A percentile compares a stretch with the other conserved stretches of the same genome.
Evolutionary conservation across 768 basidiomycete species (phyloP).

Genomic region (Suillus americanus): DNA sequence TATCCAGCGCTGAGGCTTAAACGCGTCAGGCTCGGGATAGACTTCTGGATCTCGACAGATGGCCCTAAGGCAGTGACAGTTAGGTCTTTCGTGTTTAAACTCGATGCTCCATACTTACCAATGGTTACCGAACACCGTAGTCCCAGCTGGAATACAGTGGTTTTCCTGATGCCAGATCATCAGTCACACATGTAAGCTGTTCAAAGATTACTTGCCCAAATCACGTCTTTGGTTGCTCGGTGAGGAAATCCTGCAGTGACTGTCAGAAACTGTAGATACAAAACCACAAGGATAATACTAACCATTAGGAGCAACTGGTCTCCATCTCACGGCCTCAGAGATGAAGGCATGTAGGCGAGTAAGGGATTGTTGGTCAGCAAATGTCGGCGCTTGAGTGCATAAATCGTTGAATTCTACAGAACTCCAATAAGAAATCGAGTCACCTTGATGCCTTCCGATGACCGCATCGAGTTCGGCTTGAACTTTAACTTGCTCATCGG

Average conservation of each 20-base stretch:
- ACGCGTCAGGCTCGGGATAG: background rate
- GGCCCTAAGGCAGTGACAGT: background rate
- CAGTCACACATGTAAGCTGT: background rate
- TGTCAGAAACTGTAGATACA: background rate
- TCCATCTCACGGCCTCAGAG: constrained; percentile 1
- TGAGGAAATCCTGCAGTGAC: background rate
- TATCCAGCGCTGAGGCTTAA: background rate
- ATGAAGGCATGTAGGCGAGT: background rate
- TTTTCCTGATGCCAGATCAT: constrained; percentile 18
- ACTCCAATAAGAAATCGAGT: background rate
- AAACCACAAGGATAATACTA: background rate
- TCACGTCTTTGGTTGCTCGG: background rate
- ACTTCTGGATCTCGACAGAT: background rate
- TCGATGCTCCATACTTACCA: constrained; percentile 8
- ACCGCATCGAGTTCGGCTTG: background rate
- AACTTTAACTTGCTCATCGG: background rate
- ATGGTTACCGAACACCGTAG: constrained; percentile 19
- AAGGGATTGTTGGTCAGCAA: background rate
- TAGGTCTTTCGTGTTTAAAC: background rate
- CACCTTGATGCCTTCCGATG: background rate
- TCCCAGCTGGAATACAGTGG: constrained; percentile 3
- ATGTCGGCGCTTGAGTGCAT: background rate
- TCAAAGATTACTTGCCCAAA: background rate
- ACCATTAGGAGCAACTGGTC: background rate
- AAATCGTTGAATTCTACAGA: background rate